Evolutionary conservation across 2,329 filamentous ascomycete species (phyloP), one percentile per base, ranked within the genome.

Genomic region (Aspergillus sojae): DNA sequence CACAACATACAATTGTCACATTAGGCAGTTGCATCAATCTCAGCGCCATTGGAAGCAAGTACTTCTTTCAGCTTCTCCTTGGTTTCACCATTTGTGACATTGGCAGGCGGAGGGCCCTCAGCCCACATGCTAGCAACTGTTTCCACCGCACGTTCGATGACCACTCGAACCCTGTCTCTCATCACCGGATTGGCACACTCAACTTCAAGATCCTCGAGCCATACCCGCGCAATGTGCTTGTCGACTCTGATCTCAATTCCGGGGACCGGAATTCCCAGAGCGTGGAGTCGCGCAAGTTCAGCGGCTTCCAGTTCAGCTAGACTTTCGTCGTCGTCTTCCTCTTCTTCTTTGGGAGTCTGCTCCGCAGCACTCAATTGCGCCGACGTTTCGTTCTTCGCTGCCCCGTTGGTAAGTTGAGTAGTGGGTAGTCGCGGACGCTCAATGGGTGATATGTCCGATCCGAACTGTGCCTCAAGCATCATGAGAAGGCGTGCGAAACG

Each of bases 381-480:
- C 52, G 52, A 54, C 2, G 63, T 53, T 12, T 69, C 69, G 30
- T 59, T 52, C 57, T 74, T 64, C 41, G 57, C 48, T 34, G 62
- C 57, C 4, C 67, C 67, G 34, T 71, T 65, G 12, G 66, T 62
- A 9, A 61, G 48, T 19, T 65, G 61, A 43, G 74, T 68, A 1
- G 67, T 55, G 10, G 60, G 76, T 43, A 81, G 70, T 76, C 76
- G 88, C 86, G 64, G 93, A 81, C 73, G 81, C 26, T 89, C 85
- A 68, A 98, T 91, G 5, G 94, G 93, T 0, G 86, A 84, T 62
- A 98, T 89, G 64, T 92, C 90, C 67, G 95, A 90, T 65, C 95
- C 95, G 74, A 99, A 99, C 77, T 99, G 95, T 3, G 94, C 92
- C 82, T 99, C 95, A 16, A 99, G 89, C 82, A 99, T 97, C 88